phyloP scores from a whole-genome alignment of 768 basidiomycete species.

The Russula emetica region DNA sequence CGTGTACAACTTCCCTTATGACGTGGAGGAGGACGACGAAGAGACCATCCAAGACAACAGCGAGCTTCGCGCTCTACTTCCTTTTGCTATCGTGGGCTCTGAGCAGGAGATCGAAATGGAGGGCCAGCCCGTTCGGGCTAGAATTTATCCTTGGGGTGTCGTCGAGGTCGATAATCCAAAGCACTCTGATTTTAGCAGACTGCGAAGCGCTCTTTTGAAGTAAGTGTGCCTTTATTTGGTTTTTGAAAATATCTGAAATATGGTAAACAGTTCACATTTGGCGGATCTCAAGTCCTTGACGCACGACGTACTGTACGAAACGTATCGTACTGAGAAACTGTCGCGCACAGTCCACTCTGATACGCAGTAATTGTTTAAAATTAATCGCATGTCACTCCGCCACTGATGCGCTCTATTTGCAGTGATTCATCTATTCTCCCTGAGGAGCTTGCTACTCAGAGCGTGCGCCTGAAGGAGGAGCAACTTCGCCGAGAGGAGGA shows the following conservation, averaged over 20 bases:
- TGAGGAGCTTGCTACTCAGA: conserved; percentile 95
- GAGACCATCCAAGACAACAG: conserved; percentile 98
- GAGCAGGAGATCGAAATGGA: conserved; percentile 95
- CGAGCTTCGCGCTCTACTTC: conserved; percentile 87
- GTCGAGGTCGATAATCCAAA: conserved; percentile 99
- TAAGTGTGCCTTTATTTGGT: conserved; percentile 36
- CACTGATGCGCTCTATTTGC: conserved; percentile 29
- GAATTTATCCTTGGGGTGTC: conserved; percentile 98
- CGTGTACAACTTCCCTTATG: conserved; percentile 99
- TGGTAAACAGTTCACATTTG: conserved; percentile 72
- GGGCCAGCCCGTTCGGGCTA: conserved; percentile 85
- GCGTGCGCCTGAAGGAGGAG: conserved; percentile 97
- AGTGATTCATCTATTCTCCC: conserved; percentile 90
- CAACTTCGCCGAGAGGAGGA: conserved; percentile 96
- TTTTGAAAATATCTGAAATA: conserved; percentile 8
- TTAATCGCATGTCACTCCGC: neutral
- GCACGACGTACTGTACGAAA: conserved; percentile 92
- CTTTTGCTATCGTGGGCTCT: conserved; percentile 95
- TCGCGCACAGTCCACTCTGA: conserved; percentile 84
- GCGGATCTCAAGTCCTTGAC: conserved; percentile 92
- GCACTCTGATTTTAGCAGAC: conserved; percentile 96
- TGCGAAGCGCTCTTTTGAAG: conserved; percentile 89
- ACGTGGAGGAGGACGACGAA: conserved; percentile 98
- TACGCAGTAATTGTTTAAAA: conserved; percentile 50
- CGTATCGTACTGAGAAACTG: conserved; percentile 96